phyloP scores from a whole-genome alignment of 1,139 yeast species.

The Protomyces pachydermus region DNA sequence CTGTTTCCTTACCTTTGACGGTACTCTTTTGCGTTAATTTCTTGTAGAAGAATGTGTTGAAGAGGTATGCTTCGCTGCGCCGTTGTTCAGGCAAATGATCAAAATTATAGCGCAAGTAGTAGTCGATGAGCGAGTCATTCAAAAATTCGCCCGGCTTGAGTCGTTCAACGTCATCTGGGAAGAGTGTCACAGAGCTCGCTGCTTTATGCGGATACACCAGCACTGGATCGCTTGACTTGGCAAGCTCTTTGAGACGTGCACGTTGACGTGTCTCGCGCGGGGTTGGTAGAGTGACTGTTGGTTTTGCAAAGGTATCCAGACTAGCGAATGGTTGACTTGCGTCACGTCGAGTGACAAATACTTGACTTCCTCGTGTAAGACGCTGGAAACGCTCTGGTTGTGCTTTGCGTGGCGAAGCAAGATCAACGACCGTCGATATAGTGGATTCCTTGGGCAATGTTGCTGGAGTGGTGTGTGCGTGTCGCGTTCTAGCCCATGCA shows the following conservation, averaged over 20 bases:
- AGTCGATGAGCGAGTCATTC: conserved; percentile 45
- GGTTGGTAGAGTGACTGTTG: neutral
- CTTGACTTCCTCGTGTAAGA: neutral
- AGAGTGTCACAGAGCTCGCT: conserved; percentile 36
- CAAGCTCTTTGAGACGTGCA: neutral
- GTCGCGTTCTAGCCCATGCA: too few species aligned
- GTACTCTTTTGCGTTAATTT: conserved; percentile 46
- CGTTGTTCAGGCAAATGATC: conserved; percentile 9
- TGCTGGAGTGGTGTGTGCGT: too few species aligned
- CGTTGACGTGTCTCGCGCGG: neutral
- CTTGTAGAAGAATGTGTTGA: conserved; percentile 81
- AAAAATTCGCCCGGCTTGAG: conserved; percentile 42
- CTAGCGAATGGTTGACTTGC: neutral
- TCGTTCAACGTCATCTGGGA: conserved; percentile 39
- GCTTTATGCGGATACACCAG: conserved; percentile 33
- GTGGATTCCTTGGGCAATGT: too few species aligned
- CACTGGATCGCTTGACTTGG: conserved; percentile 7
- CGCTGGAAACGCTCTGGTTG: too few species aligned
- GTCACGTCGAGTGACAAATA: neutral
- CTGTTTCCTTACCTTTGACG: conserved; percentile 32
- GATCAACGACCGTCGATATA: too few species aligned
- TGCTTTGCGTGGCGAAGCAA: too few species aligned
- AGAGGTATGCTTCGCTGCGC: conserved; percentile 44
- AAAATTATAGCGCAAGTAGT: conserved; percentile 38
- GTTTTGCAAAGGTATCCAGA: neutral